Base-by-base conservation (phyloP, 176 grass and related monocot species). In the Cymbopogon citratus region DNA sequence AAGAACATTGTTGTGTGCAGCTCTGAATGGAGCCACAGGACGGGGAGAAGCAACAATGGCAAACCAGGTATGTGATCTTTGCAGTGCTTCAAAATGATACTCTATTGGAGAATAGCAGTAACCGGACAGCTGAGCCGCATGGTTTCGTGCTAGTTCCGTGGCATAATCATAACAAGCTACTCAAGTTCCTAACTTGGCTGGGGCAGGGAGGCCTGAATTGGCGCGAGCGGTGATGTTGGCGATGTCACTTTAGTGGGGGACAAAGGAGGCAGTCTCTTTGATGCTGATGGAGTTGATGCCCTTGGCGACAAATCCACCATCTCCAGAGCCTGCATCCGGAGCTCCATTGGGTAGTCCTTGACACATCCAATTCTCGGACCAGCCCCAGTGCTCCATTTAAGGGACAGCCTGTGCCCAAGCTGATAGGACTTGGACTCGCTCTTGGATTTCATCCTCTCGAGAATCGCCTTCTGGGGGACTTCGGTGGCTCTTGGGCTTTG, bases 311-410 rank as follows among this genome's bases (percentile, higher is more conserved):
- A 88, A 35, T 87, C 63, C 19, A 94, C 87, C 67, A 95, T 95
- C 88, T 98, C 88, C 16, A 98, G 80, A 9, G 92, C 96, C 69
- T 91, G 90, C n/a, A 74, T 65, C 68, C 92, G 90, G 54, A 98
- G 86, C 86, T 95, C 79, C 66, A 88, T 38, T 26, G 92, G 96
- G 46, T 91, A 95, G 63, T 99, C 96, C 21, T 84, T 88, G 23
- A 95, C 89, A 28, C 96, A 99, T 66, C 96, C 96, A 39, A 99
- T 99, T 67, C 96, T 94, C 16, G 96, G 96, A 79, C 96, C 96
- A 28, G 59, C 77, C 79, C 96, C 96, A 12, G 81, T 99, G 77
- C 82, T 93, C 96, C 96, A 99, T 76, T 95, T 95, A 64, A 86
- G 61, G 23, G 96, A 99, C 18, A 99, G 64, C 68, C 84, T 86